Evolutionary conservation across 306 rosid genomes (phyloP), one percentile per base, ranked within the genome.

Genomic region (Acacia melanoxylon): DNA sequence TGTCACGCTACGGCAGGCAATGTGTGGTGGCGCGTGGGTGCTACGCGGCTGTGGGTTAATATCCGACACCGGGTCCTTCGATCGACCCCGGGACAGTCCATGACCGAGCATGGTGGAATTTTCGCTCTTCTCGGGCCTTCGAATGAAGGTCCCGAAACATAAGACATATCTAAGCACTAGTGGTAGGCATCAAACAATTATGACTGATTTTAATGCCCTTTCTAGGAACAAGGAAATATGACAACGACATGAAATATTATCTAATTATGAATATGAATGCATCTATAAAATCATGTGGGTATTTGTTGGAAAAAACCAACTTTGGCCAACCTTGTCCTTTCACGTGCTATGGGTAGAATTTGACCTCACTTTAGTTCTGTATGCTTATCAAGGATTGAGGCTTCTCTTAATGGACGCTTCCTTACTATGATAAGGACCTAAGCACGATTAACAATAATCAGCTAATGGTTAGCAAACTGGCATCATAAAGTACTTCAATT

Each of bases 301-400:
- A 8, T 62, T 45, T 35, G 74, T 37, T 25, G 79, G 67, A 69
- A 69, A 70, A 54, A 17, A n/a, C 49, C 75, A 72, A 65, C 69
- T 83, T 72, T 51, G 14, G 46, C 78, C 24, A 62, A 52, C 52
- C 68, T 68, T 27, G n/a, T 73, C 75, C 25, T 83, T 63, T 65
- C 22, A 17, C 67, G 33, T 81, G 74, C 49, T 49, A 31, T 66
- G 66, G 22, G 74, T 85, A 73, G 75, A 62, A 76, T 15, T 63
- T 62, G 63, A 25, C 72, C 44, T 59, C 74, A 40, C 72, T 54
- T 52, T 6, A 35, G 52, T 62, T 22, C 3, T 49, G 49, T 67
- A n/a, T 45, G 35, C 25, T 72, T 31, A 33, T 79, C 70, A 68
- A 67, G 68, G 62, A 68, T 41, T 37, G 61, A 42, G 10, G 14